Percentiles rank a stretch among this genome's conserved stretches.
These are phyloP conservation scores for Aspergillus diversus DNA, from an alignment of 495 filamentous ascomycete genomes.

Conservation along the genomic window DNA sequence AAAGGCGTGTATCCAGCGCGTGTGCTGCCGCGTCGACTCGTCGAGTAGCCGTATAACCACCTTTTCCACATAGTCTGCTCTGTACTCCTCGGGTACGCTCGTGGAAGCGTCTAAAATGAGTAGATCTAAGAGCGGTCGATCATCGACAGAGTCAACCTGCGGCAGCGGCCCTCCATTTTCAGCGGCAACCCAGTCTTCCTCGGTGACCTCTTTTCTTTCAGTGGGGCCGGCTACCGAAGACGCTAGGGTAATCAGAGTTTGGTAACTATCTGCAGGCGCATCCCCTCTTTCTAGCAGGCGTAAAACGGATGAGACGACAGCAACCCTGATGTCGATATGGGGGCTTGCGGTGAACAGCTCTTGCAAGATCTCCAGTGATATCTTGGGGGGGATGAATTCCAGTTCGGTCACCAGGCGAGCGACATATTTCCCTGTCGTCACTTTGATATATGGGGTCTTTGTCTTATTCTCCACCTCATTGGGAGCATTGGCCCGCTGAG, in stretches of 20 bases:
- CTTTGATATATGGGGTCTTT: constrained; percentile 1
- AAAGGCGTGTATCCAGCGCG: background rate
- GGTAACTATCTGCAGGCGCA: background rate
- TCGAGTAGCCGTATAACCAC: background rate
- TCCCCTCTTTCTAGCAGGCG: background rate
- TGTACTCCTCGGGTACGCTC: background rate
- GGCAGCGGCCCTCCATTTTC: background rate
- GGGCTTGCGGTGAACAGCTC: background rate
- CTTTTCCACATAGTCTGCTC: background rate
- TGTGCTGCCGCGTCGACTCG: background rate
- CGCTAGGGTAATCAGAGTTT: background rate
- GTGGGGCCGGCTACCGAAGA: background rate
- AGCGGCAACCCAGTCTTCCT: background rate
- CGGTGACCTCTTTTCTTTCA: background rate
- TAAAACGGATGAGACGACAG: background rate
- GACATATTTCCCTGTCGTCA: background rate
- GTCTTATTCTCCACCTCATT: background rate
- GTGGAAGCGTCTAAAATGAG: background rate
- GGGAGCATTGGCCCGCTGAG: background rate
- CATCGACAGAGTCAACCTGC: background rate
- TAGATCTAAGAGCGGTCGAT: background rate
- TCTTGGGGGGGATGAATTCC: background rate
- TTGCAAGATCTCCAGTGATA: background rate
- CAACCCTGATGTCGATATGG: background rate
- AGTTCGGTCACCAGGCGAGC: background rate